Evolutionary conservation across 306 rosid genomes (phyloP), one percentile per base, ranked within the genome.

Genomic region (Mimosa bimucronata): DNA sequence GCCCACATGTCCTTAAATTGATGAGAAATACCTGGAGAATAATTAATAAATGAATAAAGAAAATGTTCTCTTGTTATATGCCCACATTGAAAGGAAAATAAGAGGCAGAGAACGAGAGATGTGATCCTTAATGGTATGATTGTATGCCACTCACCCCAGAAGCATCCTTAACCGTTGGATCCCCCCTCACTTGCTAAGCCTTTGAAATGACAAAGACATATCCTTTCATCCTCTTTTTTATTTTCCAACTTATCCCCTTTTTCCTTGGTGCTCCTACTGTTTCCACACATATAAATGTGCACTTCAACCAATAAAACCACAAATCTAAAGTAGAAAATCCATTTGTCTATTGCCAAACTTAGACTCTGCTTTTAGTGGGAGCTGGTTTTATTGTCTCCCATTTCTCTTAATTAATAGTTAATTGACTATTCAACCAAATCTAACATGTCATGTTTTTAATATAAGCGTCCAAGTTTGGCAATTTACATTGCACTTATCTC

Each of bases 1-100:
- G 82, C 84, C 91, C 87, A 82, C 87, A 80, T 71, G 87, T 83
- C 70, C 4, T 74, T 0, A 6, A 68, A 67, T 68, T 26, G 78
- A 80, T 65, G 62, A 82, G 76, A 82, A 87, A 80, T 71, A 58
- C 78, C 85, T 58, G 66, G 62, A 80, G 88, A 82, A 82, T 76
- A 84, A 68, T 71, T 72, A 79, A 76, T 53, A 85, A 66, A 82
- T 64, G 68, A 71, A 45, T 45, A 64, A 73, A 74, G 74, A 77
- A 73, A 25, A 57, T 75, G 80, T 76, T 82, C 77, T 67, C 6
- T 37, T 58, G 30, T 65, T 65, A 30, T 66, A n/a, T 66, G 69
- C 75, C 86, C 85, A 28, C 85, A 79, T 77, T 78, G 57, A 66
- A 67, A 73, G 76, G 57, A 81, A 76, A 80, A 75, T 65, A 76